Evolutionary conservation across 1,284 basidiomycete species (phyloP).

Genomic region (Sporisorium graminicola): DNA sequence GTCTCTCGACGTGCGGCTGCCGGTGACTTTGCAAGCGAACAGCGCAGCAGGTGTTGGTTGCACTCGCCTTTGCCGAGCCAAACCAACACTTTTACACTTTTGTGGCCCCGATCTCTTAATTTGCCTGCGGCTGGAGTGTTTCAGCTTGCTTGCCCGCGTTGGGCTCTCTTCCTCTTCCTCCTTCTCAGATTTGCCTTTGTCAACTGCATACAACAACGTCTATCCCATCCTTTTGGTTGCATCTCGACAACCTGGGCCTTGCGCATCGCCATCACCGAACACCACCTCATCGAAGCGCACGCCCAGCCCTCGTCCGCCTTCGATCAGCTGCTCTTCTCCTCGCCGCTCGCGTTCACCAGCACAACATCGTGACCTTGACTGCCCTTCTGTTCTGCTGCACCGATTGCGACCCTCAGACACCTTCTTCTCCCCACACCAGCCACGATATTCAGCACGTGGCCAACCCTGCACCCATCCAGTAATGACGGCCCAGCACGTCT

Average conservation of each 20-base stretch:
- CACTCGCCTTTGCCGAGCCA: background rate
- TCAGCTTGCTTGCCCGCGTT: too few species aligned
- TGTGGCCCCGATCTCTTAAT: background rate
- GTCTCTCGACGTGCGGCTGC: too few species aligned
- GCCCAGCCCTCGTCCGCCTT: background rate
- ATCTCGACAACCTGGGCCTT: background rate
- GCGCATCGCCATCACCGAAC: background rate
- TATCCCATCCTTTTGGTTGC: background rate
- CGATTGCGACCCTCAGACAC: too few species aligned
- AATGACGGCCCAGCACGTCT: background rate
- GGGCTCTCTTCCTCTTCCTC: background rate
- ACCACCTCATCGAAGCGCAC: background rate
- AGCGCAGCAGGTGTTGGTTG: constrained; percentile 5
- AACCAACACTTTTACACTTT: constrained; percentile 4
- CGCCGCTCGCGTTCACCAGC: background rate
- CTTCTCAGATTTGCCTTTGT: background rate
- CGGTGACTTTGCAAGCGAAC: background rate
- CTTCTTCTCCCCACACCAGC: background rate
- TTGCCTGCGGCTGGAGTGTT: background rate
- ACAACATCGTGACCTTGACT: background rate
- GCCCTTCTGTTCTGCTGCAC: background rate
- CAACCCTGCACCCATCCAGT: background rate
- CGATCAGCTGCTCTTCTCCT: too few species aligned
- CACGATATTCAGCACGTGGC: background rate
- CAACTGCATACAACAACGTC: background rate